Evolutionary conservation across 2,329 filamentous ascomycete species (phyloP), one percentile per base, ranked within the genome.

Genomic region (Sporothrix pallida): DNA sequence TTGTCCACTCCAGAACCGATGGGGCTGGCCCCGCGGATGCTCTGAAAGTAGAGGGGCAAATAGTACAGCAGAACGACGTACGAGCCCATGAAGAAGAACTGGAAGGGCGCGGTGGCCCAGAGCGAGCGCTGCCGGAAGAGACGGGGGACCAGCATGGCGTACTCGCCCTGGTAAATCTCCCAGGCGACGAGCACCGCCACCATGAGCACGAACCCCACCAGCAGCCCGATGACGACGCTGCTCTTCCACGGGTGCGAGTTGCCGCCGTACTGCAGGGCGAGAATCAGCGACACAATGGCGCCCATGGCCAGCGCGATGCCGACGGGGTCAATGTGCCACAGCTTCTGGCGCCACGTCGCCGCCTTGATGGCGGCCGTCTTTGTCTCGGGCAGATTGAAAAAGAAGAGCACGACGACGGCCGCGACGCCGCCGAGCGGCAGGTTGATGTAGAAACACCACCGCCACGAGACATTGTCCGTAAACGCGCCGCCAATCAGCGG

Each of bases 11-110:
- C 83, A 0, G 78, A 79, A 5, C 79, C 75, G 15, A 81, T 80
- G 3, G 83, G 80, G 9, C 77, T 79, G 23, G 79, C 79, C 17
- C 80, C 80, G 71, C 81, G 82, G 74, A 87, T 81, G 44, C 83
- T 82, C 78, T 88, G 84, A 26, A 88, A 86, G 80, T 86, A 87
- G 73, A 87, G 81, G 0, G 86, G 85, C 2, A 87, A 78, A 72
- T 85, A 85, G 79, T 84, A 86, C 1, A 85, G 78, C 0, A 82
- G 78, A 0, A 86, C 75, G 74, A 87, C 83, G 54, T 84, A 83
- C 6, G 81, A 79, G 1, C 82, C 81, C 12, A 83, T 82, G 26
- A 86, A 80, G 68, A 84, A 81, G 50, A 85, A 81, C 23, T 62
- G 48, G 62, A 83, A 84, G 3, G 83, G n/a, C 50, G 81, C 81